Conservation (phyloP, 208 protist species). For the Leishmania amazonensis region DNA sequence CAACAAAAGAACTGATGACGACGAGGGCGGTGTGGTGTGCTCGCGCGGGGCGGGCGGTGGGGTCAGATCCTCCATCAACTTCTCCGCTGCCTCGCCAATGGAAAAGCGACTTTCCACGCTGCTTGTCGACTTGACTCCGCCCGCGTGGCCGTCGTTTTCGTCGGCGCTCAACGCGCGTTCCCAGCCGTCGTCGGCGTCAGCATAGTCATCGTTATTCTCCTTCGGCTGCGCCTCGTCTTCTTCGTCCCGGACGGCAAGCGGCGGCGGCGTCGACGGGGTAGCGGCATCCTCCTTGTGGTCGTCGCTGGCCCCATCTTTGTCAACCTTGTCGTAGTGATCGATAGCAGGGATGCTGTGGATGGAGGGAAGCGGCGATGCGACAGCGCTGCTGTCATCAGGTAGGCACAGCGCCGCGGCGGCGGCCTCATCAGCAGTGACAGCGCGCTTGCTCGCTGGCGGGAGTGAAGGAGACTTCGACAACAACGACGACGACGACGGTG, state of each 20-base stretch:
- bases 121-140: background rate
- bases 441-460: background rate
- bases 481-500: background rate
- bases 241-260: background rate
- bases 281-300: background rate
- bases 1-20: constrained; percentile 11
- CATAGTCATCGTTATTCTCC: constrained; percentile 9
- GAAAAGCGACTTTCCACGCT: background rate
- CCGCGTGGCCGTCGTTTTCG: background rate
- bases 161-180: constrained; percentile 7
- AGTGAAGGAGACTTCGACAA: background rate
- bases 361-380: background rate
- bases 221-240: background rate
- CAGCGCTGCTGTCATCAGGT: background rate
- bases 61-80: constrained; percentile 1
- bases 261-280: background rate
- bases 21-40: constrained; percentile 13
- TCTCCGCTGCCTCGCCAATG: background rate
- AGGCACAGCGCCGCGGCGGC: background rate
- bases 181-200: constrained; percentile 18
- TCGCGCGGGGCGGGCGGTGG: constrained; percentile 22
- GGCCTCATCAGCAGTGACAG: background rate
- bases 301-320: background rate
- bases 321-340: background rate
- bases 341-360: background rate